Evolutionary conservation across 257 asterid genomes (phyloP), one percentile per base, ranked within the genome.

Genomic region (Solanum pennellii): DNA sequence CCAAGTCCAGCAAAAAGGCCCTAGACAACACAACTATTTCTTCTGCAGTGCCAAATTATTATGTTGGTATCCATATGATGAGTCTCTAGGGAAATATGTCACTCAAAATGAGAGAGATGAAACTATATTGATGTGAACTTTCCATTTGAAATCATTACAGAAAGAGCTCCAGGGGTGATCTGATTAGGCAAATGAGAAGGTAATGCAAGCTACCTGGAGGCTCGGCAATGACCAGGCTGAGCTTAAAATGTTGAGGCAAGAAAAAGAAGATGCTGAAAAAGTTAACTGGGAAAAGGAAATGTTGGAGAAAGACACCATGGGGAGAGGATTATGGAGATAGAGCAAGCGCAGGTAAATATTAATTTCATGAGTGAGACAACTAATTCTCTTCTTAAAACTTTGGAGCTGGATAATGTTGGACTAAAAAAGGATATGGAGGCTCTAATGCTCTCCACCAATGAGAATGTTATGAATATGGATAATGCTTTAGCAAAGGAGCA

Each of bases 301-400:
- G 15, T 77, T 90, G 92, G 98, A 94, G 90, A 98, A 96, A 88
- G 90, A 77, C 86, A 89, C 91, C 47, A 29, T 84, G 82, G 94
- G 84, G 94, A 94, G 89, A 91, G 96, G 91, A 89, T 93, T 60
- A 69, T 92, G 6, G 98, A 94, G 91, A 93, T 94, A 94, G 98
- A 94, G 86, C 6, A 89, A 56, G 95, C 93, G 9, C 56, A 93
- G 88, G 77, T 90, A 62, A 93, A 92, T 45, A 91, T 94, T 31
- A 87, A 87, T 16, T 87, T 62, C n/a, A 94, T 91, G 90, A 85
- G 92, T 37, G 91, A 92, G 85, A 72, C 89, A 72, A 93, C 93
- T 68, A 90, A 88, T 60, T 52, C 91, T 47, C 42, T 88, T 29
- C 66, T 91, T 84, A 87, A 45, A 16, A 87, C 91, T 89, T 93